phyloP scores from a whole-genome alignment of 148 eudicot species.

The Amaranthus palmeri region DNA sequence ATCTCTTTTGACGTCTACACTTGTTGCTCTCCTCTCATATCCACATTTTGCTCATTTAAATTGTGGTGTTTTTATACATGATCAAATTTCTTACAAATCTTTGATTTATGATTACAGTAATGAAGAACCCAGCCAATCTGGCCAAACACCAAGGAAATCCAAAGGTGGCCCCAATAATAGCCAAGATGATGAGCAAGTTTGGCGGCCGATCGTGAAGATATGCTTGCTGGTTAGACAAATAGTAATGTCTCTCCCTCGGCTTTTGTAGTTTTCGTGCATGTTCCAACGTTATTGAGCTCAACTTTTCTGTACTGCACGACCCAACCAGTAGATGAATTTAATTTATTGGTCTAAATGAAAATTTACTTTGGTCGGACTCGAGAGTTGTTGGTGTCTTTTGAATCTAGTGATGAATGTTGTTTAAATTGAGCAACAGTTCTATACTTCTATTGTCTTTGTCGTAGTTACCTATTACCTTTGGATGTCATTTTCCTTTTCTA shows the following conservation, averaged over 20 bases:
- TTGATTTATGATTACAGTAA: slow-evolving; percentile 61
- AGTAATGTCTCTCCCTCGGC: not conserved
- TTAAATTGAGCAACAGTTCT: not conserved
- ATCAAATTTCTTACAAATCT: not conserved
- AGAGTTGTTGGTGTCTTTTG: not conserved
- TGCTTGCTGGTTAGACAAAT: not conserved
- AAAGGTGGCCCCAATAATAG: slow-evolving; percentile 89
- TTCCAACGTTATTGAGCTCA: not conserved
- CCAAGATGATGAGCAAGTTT: slow-evolving; percentile 95
- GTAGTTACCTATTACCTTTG: too few relatives aligned
- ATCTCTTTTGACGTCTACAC: not conserved
- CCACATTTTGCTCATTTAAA: not conserved
- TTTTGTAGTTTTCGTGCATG: slow-evolving; percentile 2
- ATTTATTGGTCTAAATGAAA: not conserved
- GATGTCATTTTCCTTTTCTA: too few relatives aligned
- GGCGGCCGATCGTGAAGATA: slow-evolving; percentile 45
- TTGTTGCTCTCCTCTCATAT: not conserved
- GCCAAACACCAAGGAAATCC: slow-evolving; percentile 91
- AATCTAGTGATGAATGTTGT: not conserved
- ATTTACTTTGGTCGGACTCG: not conserved
- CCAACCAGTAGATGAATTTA: not conserved
- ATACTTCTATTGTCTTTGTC: too few relatives aligned
- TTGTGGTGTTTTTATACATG: too few relatives aligned
- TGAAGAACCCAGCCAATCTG: slow-evolving; percentile 97
- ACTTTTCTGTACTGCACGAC: not conserved